Percentiles rank a stretch among this genome's conserved stretches.
Evolutionary conservation across 2,329 filamentous ascomycete species (phyloP).

Genomic region (Talaromyces sp.): DNA sequence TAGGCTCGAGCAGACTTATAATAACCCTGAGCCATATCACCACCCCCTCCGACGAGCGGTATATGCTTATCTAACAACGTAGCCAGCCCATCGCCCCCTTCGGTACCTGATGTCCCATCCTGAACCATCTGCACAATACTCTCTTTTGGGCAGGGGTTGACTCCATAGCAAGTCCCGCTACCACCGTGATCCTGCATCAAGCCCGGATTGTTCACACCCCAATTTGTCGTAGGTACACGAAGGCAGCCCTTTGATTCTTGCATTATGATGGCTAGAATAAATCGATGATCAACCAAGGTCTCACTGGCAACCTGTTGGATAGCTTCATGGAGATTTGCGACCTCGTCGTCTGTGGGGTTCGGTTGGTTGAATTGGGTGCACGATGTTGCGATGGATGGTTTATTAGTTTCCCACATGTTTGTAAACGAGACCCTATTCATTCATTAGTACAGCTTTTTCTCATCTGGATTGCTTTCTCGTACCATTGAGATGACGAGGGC

Average conservation of each 20-base stretch:
- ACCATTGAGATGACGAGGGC: conserved; percentile 29
- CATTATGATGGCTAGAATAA: conserved; percentile 39
- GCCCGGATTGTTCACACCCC: conserved; percentile 38
- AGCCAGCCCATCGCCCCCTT: background rate
- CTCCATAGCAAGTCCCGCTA: conserved; percentile 1
- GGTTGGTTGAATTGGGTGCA: conserved; percentile 12
- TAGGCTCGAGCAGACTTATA: conserved; percentile 31
- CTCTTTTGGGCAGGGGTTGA: conserved; percentile 1
- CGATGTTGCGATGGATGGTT: conserved; percentile 1
- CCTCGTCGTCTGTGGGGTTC: conserved; percentile 21
- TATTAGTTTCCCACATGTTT: conserved; percentile 16
- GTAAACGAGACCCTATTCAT: background rate
- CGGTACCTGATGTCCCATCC: background rate
- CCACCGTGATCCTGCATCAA: conserved; percentile 26
- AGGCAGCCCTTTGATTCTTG: conserved; percentile 42
- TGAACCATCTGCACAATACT: conserved; percentile 27
- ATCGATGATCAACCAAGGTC: conserved; percentile 32
- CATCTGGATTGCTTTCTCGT: background rate
- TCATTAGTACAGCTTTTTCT: background rate
- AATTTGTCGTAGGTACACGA: conserved; percentile 35
- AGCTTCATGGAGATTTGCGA: conserved; percentile 25
- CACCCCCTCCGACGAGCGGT: background rate
- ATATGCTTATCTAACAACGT: background rate
- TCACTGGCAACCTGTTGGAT: conserved; percentile 31
- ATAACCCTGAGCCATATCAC: conserved; percentile 18